A percentile compares a stretch with the other conserved stretches of the same genome.
Evolutionary conservation across 2,329 filamentous ascomycete genomes (phyloP).

Genomic region (Aschersonia sp.): DNA sequence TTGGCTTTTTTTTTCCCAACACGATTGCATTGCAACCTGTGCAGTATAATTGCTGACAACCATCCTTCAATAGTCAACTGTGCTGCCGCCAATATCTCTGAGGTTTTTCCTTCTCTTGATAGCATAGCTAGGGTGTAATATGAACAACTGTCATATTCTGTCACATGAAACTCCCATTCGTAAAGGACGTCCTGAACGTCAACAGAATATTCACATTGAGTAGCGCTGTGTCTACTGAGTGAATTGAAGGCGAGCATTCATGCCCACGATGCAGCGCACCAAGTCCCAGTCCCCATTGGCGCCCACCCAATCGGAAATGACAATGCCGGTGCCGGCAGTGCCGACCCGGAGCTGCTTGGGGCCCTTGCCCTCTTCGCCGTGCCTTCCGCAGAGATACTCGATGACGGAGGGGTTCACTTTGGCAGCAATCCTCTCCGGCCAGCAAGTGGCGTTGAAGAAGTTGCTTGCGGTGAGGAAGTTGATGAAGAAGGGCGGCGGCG

Average conservation of each 20-base stretch:
- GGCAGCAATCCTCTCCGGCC: slow-evolving; percentile 83
- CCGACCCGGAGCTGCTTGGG: slow-evolving; percentile 38
- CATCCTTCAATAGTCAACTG: background rate
- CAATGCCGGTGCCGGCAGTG: slow-evolving; percentile 69
- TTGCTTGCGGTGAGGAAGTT: slow-evolving; percentile 89
- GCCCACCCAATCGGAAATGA: slow-evolving; percentile 91
- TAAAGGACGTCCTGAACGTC: too few relatives aligned
- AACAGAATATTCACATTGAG: background rate
- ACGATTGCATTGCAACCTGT: background rate
- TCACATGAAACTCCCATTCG: too few relatives aligned
- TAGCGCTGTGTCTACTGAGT: background rate
- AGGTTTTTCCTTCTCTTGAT: too few relatives aligned
- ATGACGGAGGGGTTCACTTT: slow-evolving; percentile 69
- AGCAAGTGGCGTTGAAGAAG: slow-evolving; percentile 84
- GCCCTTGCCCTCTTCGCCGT: slow-evolving; percentile 36
- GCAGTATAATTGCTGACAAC: background rate
- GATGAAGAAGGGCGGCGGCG: slow-evolving; percentile 54
- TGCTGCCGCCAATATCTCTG: background rate
- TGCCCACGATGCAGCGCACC: slow-evolving; percentile 71
- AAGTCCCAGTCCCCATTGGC: slow-evolving; percentile 81
- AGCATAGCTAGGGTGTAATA: too few relatives aligned
- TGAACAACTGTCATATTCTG: too few relatives aligned
- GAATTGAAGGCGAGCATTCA: slow-evolving; percentile 58
- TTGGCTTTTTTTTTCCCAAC: slow-evolving; percentile 1
- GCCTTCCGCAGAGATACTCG: slow-evolving; percentile 44